phyloP scores from a whole-genome alignment of 2,329 filamentous ascomycete genomes.

The Xylaria multiplex region DNA sequence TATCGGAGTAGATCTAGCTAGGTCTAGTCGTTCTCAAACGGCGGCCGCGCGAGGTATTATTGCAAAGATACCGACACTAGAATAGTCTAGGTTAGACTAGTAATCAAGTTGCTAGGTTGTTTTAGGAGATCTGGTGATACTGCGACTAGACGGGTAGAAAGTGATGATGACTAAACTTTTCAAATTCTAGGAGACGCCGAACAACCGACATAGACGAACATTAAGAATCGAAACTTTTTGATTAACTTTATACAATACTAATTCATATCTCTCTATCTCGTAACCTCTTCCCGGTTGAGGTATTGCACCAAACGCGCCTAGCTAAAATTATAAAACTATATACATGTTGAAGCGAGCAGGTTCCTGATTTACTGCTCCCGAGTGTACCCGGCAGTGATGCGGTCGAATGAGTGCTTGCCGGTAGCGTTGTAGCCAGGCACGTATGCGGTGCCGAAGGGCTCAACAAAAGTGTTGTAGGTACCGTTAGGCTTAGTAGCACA shows the following conservation, averaged over 20 bases:
- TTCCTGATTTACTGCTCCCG: background rate
- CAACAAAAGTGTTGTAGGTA: slow-evolving; percentile 35
- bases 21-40: no score
- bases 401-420: slow-evolving; percentile 33
- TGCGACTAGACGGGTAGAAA: no score
- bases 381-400: slow-evolving; percentile 20
- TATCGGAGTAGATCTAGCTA: no score
- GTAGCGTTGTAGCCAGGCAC: slow-evolving; percentile 31
- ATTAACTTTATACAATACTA: background rate
- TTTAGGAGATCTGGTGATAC: no score
- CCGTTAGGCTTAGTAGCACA: slow-evolving; percentile 32
- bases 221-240: background rate
- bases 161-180: no score
- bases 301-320: background rate
- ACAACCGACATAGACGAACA: no score
- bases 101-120: no score
- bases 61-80: no score
- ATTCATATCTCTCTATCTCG: background rate
- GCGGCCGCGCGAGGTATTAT: no score
- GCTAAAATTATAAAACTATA: background rate
- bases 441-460: slow-evolving; percentile 31
- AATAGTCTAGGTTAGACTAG: no score
- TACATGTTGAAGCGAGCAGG: background rate
- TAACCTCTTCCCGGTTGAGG: background rate
- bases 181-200: no score